Evolutionary conservation across 106 monocot species (phyloP).

Genomic region (Apostasia ramifera): DNA sequence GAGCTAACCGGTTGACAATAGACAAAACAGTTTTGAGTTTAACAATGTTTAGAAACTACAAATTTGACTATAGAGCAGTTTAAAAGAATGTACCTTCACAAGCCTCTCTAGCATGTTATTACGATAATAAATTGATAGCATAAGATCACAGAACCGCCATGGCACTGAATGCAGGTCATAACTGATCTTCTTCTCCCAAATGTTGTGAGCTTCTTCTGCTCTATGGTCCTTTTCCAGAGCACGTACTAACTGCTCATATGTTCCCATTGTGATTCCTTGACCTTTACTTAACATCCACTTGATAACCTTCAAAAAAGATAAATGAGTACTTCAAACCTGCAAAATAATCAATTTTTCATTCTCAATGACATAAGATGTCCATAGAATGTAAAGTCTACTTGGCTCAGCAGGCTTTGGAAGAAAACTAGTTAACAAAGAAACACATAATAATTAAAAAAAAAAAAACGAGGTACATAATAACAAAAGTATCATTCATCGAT

Average conservation of each 20-base stretch:
- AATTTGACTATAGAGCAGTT: background rate
- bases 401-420: background rate
- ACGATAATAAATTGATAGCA: slow-evolving; percentile 92
- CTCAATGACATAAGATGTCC: too few species aligned
- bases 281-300: slow-evolving; percentile 99
- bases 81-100: slow-evolving; percentile 49
- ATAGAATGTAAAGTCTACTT: too few species aligned
- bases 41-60: background rate
- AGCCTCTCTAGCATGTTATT: slow-evolving; percentile 96
- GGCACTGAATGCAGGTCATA: slow-evolving; percentile 87
- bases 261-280: slow-evolving; percentile 86
- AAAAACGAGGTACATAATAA: background rate
- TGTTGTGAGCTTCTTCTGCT: slow-evolving; percentile 87
- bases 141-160: slow-evolving; percentile 84
- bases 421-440: background rate
- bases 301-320: slow-evolving; percentile 42
- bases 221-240: slow-evolving; percentile 92
- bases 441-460: background rate
- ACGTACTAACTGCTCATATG: slow-evolving; percentile 80
- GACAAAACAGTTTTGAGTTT: background rate
- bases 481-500: background rate
- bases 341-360: too few species aligned
- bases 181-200: slow-evolving; percentile 74
- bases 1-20: slow-evolving; percentile 36
- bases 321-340: background rate